phyloP scores from a whole-genome alignment of 2,329 filamentous ascomycete genomes.

The Colletotrichum euphorbiae region DNA sequence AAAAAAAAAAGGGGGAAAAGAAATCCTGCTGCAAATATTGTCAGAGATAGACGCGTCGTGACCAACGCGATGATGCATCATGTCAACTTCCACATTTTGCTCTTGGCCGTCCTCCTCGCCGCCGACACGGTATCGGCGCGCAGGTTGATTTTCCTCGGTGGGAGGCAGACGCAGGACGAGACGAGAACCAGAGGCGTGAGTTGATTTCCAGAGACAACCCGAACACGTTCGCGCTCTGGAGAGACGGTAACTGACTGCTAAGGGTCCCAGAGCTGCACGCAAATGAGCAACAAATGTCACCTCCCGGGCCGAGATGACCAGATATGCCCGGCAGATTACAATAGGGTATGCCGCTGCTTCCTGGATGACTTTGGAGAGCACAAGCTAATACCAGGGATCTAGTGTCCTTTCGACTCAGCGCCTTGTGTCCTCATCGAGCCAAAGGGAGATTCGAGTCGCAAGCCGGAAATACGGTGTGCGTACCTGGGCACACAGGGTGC shows the following conservation, averaged over 20 bases:
- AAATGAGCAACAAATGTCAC: constrained; percentile 37
- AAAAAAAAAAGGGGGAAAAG: too few relatives aligned
- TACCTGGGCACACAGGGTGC: constrained; percentile 27
- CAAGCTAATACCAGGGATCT: constrained; percentile 3
- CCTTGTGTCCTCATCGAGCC: constrained; percentile 33
- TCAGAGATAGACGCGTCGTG: too few relatives aligned
- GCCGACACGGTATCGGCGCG: constrained; percentile 10
- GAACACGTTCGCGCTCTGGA: too few relatives aligned
- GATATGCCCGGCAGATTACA: constrained; percentile 36
- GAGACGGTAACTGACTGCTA: not conserved
- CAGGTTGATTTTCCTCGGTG: constrained; percentile 5
- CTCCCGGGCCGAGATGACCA: constrained; percentile 23
- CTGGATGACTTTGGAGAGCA: not conserved
- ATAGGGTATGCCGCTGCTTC: constrained; percentile 16
- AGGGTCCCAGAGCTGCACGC: constrained; percentile 19
- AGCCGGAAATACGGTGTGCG: constrained; percentile 28
- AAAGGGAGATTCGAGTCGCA: constrained; percentile 35
- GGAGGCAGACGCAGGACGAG: constrained; percentile 30
- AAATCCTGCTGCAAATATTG: too few relatives aligned
- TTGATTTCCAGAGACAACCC: not conserved
- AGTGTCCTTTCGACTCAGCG: constrained; percentile 34
- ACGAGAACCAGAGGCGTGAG: constrained; percentile 31
- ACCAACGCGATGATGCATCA: not conserved
- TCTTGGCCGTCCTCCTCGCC: not conserved
- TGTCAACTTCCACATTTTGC: not conserved